phyloP scores from a whole-genome alignment of 805 yeast species.

The Starmerella bacillaris region DNA sequence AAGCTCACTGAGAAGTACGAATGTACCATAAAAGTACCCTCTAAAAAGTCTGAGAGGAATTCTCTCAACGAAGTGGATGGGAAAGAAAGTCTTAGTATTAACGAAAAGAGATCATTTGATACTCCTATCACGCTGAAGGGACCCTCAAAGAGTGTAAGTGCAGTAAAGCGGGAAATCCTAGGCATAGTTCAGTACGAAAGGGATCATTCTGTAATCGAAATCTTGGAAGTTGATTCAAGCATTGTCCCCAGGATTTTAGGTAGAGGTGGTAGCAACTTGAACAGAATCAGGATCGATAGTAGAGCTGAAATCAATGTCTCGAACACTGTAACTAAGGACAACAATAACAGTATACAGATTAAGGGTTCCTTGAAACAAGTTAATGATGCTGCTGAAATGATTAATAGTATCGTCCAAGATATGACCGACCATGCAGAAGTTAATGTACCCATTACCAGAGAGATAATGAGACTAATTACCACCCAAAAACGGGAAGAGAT shows the following conservation, averaged over 20 bases:
- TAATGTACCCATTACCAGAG: slow-evolving; percentile 48
- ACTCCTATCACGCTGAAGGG: slow-evolving; percentile 24
- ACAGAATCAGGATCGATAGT: slow-evolving; percentile 53
- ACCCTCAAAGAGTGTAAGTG: slow-evolving; percentile 65
- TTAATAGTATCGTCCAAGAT: slow-evolving; percentile 45
- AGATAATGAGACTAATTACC: slow-evolving; percentile 54
- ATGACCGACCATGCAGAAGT: slow-evolving; percentile 43
- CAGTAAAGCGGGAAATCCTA: slow-evolving; percentile 27
- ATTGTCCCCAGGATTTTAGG: slow-evolving; percentile 82
- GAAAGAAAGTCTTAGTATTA: not conserved
- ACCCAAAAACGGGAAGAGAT: slow-evolving; percentile 44
- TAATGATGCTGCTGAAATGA: slow-evolving; percentile 46
- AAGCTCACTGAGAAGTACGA: slow-evolving; percentile 76
- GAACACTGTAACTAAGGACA: slow-evolving; percentile 8
- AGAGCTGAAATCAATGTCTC: slow-evolving; percentile 29
- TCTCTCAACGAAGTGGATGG: not conserved
- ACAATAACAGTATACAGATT: slow-evolving; percentile 47
- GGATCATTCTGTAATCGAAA: slow-evolving; percentile 57
- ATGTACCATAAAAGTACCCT: slow-evolving; percentile 63
- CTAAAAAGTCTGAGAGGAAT: not conserved
- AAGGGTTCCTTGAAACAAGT: slow-evolving; percentile 57
- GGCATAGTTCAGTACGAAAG: slow-evolving; percentile 73
- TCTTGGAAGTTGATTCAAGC: slow-evolving; percentile 47
- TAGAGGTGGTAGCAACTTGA: slow-evolving; percentile 66
- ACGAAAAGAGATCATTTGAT: not conserved